Percentiles rank a stretch among this genome's conserved stretches.
Conservation (phyloP, 768 basidiomycete genomes). For the Mycena rosella region DNA sequence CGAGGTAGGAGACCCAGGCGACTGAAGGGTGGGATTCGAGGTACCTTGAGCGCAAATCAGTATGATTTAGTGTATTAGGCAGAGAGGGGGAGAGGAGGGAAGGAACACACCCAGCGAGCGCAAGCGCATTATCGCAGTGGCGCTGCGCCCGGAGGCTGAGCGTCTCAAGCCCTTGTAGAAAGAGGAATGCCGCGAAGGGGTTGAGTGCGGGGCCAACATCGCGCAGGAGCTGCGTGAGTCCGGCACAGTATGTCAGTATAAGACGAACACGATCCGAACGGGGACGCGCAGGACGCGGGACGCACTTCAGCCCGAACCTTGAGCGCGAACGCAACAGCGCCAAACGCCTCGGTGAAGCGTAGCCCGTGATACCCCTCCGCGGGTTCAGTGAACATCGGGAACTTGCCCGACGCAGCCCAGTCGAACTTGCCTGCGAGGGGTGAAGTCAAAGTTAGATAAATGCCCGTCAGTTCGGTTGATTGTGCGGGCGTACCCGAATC, state of each 20-base stretch:
- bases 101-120: constrained; percentile 50
- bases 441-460: background rate
- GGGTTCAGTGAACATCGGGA: constrained; percentile 66
- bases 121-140: constrained; percentile 56
- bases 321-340: constrained; percentile 20
- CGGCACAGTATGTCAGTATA: too few species aligned
- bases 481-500: constrained; percentile 53
- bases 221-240: constrained; percentile 63
- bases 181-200: constrained; percentile 79
- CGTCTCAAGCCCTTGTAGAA: constrained; percentile 83
- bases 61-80: too few species aligned
- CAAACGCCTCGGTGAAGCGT: constrained; percentile 9
- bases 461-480: too few species aligned
- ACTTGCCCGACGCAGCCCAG: constrained; percentile 57
- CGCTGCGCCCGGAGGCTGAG: constrained; percentile 51
- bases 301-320: background rate
- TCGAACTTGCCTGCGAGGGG: constrained; percentile 60
- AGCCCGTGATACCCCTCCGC: too few species aligned
- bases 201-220: constrained; percentile 76
- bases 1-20: too few species aligned
- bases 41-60: too few species aligned
- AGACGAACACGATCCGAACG: too few species aligned
- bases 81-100: constrained; percentile 51
- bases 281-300: too few species aligned
- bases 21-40: too few species aligned